phyloP scores from a whole-genome alignment of 441 rosid genomes.

The Syzygium syzygioides region DNA sequence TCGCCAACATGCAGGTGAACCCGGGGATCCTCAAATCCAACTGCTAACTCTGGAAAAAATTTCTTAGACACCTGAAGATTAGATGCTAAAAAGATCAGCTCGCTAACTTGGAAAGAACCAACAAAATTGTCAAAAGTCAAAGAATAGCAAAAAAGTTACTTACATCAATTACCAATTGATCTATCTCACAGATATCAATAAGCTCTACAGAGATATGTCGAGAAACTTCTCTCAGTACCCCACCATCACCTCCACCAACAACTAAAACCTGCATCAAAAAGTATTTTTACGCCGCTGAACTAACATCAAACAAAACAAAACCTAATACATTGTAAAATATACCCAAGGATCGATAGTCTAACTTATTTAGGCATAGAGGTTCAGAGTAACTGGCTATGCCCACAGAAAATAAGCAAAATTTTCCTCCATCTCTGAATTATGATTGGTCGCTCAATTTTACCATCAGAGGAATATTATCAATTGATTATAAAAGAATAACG shows the following conservation, averaged over 20 bases:
- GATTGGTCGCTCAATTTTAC: neutral
- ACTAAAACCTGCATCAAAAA: slow-evolving; percentile 64
- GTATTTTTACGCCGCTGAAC: neutral
- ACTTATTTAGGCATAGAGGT: neutral
- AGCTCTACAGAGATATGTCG: slow-evolving; percentile 83
- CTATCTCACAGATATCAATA: slow-evolving; percentile 96
- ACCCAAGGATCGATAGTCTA: neutral
- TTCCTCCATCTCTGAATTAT: neutral
- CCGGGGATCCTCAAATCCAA: slow-evolving; percentile 96
- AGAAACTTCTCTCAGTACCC: slow-evolving; percentile 89
- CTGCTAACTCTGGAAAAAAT: slow-evolving; percentile 70
- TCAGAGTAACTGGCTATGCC: neutral
- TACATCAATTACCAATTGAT: slow-evolving; percentile 95
- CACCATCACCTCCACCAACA: slow-evolving; percentile 99
- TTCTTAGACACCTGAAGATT: slow-evolving; percentile 60
- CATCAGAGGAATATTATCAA: neutral
- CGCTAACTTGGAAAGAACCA: neutral
- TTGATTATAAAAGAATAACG: neutral
- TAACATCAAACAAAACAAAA: neutral
- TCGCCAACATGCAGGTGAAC: slow-evolving; percentile 87
- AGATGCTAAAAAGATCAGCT: neutral
- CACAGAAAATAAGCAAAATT: neutral
- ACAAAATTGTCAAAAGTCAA: neutral
- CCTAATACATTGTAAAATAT: neutral
- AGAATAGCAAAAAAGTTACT: slow-evolving; percentile 16